A percentile compares a stretch with the other conserved stretches of the same genome.
Conservation (phyloP, 2,329 filamentous ascomycete species). For the Neofusicoccum sp. region DNA sequence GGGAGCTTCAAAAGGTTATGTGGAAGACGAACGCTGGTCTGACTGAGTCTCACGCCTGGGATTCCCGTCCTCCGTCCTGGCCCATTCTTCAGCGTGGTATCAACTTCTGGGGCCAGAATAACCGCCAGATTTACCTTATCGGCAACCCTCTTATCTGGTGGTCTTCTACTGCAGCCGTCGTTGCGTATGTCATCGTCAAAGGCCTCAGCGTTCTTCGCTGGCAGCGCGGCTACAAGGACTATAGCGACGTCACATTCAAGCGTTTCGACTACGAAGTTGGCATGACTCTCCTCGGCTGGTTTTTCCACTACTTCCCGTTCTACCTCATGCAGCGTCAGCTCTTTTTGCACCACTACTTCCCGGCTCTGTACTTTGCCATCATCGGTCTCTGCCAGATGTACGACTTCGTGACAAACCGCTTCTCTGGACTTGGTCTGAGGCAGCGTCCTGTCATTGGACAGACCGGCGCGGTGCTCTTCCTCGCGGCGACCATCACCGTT, state of each 20-base stretch:
- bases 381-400: slow-evolving; percentile 86
- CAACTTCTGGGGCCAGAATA: slow-evolving; percentile 97
- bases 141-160: slow-evolving; percentile 97
- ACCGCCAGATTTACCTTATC: slow-evolving; percentile 94
- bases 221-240: slow-evolving; percentile 92
- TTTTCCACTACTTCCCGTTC: slow-evolving; percentile 98
- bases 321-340: slow-evolving; percentile 97
- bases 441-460: slow-evolving; percentile 75
- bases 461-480: slow-evolving; percentile 70
- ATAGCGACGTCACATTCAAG: slow-evolving; percentile 80
- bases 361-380: slow-evolving; percentile 92
- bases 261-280: slow-evolving; percentile 98
- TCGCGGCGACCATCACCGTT: slow-evolving; percentile 71
- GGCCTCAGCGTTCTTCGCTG: slow-evolving; percentile 84
- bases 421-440: slow-evolving; percentile 68
- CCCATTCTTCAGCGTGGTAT: slow-evolving; percentile 90
- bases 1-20: slow-evolving; percentile 97
- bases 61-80: slow-evolving; percentile 92
- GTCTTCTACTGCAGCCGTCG: slow-evolving; percentile 77
- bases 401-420: slow-evolving; percentile 78
- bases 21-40: slow-evolving; percentile 97
- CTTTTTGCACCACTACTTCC: slow-evolving; percentile 98
- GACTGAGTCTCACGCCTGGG: slow-evolving; percentile 96
- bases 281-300: slow-evolving; percentile 88
- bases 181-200: slow-evolving; percentile 81